A percentile compares a stretch with the other conserved stretches of the same genome.
These are phyloP conservation scores for Setaria viridis DNA, from an alignment of 202 grass and related monocot genomes.

Conservation along the genomic window DNA sequence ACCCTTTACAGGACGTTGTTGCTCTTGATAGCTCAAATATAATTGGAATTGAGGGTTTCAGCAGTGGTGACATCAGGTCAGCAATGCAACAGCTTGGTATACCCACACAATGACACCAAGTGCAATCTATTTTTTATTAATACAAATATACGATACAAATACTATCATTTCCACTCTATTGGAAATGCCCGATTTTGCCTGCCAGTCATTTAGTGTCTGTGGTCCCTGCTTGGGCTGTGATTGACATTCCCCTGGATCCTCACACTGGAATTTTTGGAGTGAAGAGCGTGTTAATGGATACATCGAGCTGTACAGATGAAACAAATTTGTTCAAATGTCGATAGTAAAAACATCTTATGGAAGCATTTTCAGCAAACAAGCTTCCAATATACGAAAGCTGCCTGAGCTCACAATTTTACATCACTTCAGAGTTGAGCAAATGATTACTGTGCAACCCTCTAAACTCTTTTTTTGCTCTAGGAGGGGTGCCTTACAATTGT, in stretches of 20 bases:
- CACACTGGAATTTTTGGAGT: constrained; percentile 18
- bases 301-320: constrained; percentile 16
- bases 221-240: constrained; percentile 41
- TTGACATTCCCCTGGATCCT: constrained; percentile 18
- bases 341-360: constrained; percentile 16
- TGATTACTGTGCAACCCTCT: neutral
- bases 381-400: constrained; percentile 34
- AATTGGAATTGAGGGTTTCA: constrained; percentile 62
- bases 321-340: constrained; percentile 28
- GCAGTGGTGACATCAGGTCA: constrained; percentile 54
- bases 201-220: constrained; percentile 17
- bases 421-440: neutral
- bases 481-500: constrained; percentile 16
- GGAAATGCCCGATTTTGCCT: constrained; percentile 59
- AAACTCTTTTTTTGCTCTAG: constrained; percentile 14
- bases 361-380: constrained; percentile 31
- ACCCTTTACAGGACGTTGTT: constrained; percentile 83
- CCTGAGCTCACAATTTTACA: constrained; percentile 1
- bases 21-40: constrained; percentile 80
- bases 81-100: constrained; percentile 61
- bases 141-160: constrained; percentile 48
- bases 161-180: constrained; percentile 42
- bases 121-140: constrained; percentile 13
- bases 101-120: constrained; percentile 41
- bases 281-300: neutral